Evolutionary conservation across 805 yeast genomes (phyloP).

Genomic region (Sungouiella thailandica): DNA sequence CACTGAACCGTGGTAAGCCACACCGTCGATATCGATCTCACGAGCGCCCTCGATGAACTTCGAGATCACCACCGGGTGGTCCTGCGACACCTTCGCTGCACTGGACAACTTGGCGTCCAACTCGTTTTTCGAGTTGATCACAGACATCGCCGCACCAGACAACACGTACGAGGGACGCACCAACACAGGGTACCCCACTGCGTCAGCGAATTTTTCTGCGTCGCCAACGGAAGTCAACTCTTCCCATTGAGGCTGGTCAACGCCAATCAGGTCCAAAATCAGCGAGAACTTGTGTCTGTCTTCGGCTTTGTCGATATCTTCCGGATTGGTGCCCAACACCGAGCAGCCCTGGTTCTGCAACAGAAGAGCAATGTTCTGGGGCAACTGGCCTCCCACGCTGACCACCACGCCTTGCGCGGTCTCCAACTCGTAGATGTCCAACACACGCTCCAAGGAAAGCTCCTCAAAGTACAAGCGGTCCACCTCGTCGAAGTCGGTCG

Average conservation of each 20-base stretch:
- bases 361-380: constrained; percentile 91
- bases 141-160: constrained; percentile 99
- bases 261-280: constrained; percentile 93
- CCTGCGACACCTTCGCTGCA: constrained; percentile 97
- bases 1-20: constrained; percentile 89
- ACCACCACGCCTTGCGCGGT: constrained; percentile 87
- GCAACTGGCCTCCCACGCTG: constrained; percentile 98
- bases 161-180: constrained; percentile 97
- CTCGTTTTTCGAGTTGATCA: constrained; percentile 86
- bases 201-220: constrained; percentile 88
- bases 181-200: constrained; percentile 88
- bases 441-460: constrained; percentile 86
- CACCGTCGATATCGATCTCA: constrained; percentile 99
- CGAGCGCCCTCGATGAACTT: constrained; percentile 95
- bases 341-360: constrained; percentile 74
- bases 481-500: constrained; percentile 98
- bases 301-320: constrained; percentile 97
- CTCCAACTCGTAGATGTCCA: constrained; percentile 93
- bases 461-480: constrained; percentile 96
- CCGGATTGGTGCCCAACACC: constrained; percentile 95
- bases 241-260: constrained; percentile 99
- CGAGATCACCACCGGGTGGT: constrained; percentile 95
- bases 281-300: constrained; percentile 96
- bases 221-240: constrained; percentile 90
- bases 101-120: constrained; percentile 82